Percentiles rank a stretch among this genome's conserved stretches.
Evolutionary conservation across 2,329 filamentous ascomycete genomes (phyloP).

Genomic region (Venturia nashicola): DNA sequence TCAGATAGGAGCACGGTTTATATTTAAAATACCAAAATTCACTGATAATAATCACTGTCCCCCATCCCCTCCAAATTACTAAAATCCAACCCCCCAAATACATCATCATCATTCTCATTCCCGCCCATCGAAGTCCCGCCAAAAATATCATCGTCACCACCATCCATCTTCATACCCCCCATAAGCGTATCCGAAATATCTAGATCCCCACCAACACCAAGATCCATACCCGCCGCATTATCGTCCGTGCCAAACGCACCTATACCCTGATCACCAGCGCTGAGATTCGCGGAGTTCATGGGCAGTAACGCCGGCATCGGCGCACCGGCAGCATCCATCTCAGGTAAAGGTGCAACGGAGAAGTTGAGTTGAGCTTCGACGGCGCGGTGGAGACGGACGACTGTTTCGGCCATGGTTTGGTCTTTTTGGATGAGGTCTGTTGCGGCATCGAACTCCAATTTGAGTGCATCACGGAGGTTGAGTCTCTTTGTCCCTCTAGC

Average conservation of each 20-base stretch:
- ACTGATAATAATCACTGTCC: background rate
- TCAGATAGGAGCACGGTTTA: no score
- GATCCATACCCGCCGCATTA: slow-evolving; percentile 2
- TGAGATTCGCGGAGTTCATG: slow-evolving; percentile 11
- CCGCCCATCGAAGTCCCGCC: slow-evolving; percentile 18
- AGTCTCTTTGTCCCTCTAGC: slow-evolving; percentile 25
- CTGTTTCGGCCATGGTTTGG: slow-evolving; percentile 44
- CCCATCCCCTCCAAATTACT: slow-evolving; percentile 14
- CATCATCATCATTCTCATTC: slow-evolving; percentile 22
- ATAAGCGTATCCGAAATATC: slow-evolving; percentile 14
- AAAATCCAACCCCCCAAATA: slow-evolving; percentile 33
- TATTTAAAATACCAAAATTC: no score
- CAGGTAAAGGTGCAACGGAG: slow-evolving; percentile 16
- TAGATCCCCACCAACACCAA: slow-evolving; percentile 12
- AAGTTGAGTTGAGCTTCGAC: slow-evolving; percentile 50
- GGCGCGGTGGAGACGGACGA: slow-evolving; percentile 49
- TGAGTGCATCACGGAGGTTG: slow-evolving; percentile 49
- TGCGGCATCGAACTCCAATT: slow-evolving; percentile 45
- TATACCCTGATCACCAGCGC: background rate
- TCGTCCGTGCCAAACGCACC: background rate
- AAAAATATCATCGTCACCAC: slow-evolving; percentile 15
- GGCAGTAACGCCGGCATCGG: slow-evolving; percentile 17
- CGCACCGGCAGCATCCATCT: slow-evolving; percentile 10
- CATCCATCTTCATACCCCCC: slow-evolving; percentile 17
- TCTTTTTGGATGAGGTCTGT: slow-evolving; percentile 45